These are phyloP conservation scores for Ceratocystis smalleyi DNA, from an alignment of 2,329 filamentous ascomycete species.

Conservation along the genomic window DNA sequence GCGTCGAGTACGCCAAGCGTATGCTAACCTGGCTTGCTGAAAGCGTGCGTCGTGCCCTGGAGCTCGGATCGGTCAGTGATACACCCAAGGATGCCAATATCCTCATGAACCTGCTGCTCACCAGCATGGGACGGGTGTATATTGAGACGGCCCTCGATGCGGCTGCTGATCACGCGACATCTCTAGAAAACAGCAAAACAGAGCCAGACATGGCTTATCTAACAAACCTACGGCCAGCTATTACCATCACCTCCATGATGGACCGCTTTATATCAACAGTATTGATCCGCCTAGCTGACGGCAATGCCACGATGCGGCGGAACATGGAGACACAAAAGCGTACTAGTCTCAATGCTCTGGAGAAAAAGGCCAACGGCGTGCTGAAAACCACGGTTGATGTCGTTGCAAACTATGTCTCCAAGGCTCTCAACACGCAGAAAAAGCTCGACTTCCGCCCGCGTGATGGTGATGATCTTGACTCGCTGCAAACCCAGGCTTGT, in stretches of 20 bases:
- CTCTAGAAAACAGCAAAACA: constrained; percentile 62
- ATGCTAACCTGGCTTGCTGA: constrained; percentile 98
- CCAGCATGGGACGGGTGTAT: constrained; percentile 74
- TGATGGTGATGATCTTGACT: constrained; percentile 57
- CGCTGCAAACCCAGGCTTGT: constrained; percentile 75
- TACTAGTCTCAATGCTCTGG: constrained; percentile 57
- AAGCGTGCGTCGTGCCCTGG: constrained; percentile 76
- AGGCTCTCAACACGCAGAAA: constrained; percentile 60
- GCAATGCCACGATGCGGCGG: constrained; percentile 76
- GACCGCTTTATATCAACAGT: constrained; percentile 82
- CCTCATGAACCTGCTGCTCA: constrained; percentile 66
- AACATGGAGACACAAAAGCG: constrained; percentile 77
- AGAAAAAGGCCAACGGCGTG: constrained; percentile 60
- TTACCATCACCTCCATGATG: constrained; percentile 85
- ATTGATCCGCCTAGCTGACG: constrained; percentile 73
- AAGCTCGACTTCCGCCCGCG: constrained; percentile 83
- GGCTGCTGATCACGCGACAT: constrained; percentile 54
- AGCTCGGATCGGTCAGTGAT: constrained; percentile 74
- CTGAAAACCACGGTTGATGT: constrained; percentile 47
- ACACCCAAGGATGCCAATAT: constrained; percentile 88
- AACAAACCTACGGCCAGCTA: constrained; percentile 59
- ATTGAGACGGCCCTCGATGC: constrained; percentile 53
- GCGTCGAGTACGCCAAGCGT: constrained; percentile 75
- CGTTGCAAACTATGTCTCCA: constrained; percentile 58
- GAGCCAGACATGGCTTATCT: constrained; percentile 84